Percentiles rank a stretch among this genome's conserved stretches.
Conservation (phyloP, 2,329 filamentous ascomycete genomes). For the Fusarium sp. region DNA sequence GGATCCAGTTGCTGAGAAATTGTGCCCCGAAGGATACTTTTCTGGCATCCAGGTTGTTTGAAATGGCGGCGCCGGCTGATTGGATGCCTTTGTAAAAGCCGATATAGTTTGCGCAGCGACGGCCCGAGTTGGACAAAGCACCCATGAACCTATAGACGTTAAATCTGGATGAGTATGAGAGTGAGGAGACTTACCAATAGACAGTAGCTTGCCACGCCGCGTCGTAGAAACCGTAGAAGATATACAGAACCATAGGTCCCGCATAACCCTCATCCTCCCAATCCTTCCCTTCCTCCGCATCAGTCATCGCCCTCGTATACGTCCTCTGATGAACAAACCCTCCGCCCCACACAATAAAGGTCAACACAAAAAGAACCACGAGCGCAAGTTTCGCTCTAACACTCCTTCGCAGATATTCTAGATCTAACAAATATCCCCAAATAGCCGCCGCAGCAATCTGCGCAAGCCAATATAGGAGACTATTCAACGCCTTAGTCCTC, state of each 20-base stretch:
- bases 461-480: slow-evolving; percentile 74
- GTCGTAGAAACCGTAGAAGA: slow-evolving; percentile 91
- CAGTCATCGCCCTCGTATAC: slow-evolving; percentile 22
- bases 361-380: slow-evolving; percentile 71
- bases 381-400: slow-evolving; percentile 75
- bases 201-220: slow-evolving; percentile 89
- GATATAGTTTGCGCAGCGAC: slow-evolving; percentile 90
- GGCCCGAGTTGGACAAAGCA: slow-evolving; percentile 88
- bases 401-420: slow-evolving; percentile 67
- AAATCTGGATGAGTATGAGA: slow-evolving; percentile 33
- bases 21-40: slow-evolving; percentile 71
- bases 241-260: slow-evolving; percentile 87
- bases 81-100: slow-evolving; percentile 91
- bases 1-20: slow-evolving; percentile 78
- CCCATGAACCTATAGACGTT: slow-evolving; percentile 80
- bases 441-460: slow-evolving; percentile 79
- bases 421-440: slow-evolving; percentile 78
- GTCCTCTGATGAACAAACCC: slow-evolving; percentile 78
- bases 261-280: slow-evolving; percentile 74
- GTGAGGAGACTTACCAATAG: slow-evolving; percentile 80
- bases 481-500: slow-evolving; percentile 78
- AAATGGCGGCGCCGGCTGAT: slow-evolving; percentile 74
- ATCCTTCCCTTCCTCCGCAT: slow-evolving; percentile 55
- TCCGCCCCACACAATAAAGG: slow-evolving; percentile 83
- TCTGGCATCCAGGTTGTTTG: slow-evolving; percentile 50